These are phyloP conservation scores for Comarum palustre DNA, from an alignment of 306 rosid genomes.

Conservation along the genomic window DNA sequence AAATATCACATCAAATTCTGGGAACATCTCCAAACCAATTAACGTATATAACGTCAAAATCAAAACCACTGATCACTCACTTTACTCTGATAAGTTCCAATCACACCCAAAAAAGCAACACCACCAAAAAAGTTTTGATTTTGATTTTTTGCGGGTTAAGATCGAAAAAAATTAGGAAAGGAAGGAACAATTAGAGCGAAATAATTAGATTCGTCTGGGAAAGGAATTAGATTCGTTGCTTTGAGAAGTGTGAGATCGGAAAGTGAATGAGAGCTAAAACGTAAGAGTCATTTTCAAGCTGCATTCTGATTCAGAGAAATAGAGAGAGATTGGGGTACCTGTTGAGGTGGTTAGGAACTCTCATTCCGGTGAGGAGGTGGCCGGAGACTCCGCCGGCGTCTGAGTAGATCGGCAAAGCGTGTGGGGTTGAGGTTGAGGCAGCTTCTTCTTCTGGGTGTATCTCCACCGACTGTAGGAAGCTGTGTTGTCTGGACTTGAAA, in stretches of 20 bases:
- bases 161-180: slow-evolving; percentile 19
- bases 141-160: background rate
- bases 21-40: slow-evolving; percentile 4
- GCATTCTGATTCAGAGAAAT: slow-evolving; percentile 15
- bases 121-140: background rate
- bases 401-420: slow-evolving; percentile 20
- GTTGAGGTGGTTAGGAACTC: slow-evolving; percentile 18
- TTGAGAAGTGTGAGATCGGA: slow-evolving; percentile 27
- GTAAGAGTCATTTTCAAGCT: slow-evolving; percentile 17
- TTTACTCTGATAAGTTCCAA: background rate
- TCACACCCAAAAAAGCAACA: slow-evolving; percentile 5
- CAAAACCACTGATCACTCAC: slow-evolving; percentile 15
- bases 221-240: slow-evolving; percentile 28
- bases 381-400: slow-evolving; percentile 28
- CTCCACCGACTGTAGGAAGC: slow-evolving; percentile 35
- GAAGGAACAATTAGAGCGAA: slow-evolving; percentile 14
- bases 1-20: slow-evolving; percentile 38
- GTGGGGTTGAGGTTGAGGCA: slow-evolving; percentile 4
- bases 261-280: slow-evolving; percentile 25
- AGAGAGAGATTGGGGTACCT: slow-evolving; percentile 21
- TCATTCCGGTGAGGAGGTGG: slow-evolving; percentile 26
- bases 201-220: slow-evolving; percentile 31
- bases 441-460: slow-evolving; percentile 11
- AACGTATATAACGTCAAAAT: background rate
- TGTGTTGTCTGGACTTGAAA: slow-evolving; percentile 41